Base-by-base conservation (phyloP, 768 basidiomycete genomes). In the Tephrocybe rancida region DNA sequence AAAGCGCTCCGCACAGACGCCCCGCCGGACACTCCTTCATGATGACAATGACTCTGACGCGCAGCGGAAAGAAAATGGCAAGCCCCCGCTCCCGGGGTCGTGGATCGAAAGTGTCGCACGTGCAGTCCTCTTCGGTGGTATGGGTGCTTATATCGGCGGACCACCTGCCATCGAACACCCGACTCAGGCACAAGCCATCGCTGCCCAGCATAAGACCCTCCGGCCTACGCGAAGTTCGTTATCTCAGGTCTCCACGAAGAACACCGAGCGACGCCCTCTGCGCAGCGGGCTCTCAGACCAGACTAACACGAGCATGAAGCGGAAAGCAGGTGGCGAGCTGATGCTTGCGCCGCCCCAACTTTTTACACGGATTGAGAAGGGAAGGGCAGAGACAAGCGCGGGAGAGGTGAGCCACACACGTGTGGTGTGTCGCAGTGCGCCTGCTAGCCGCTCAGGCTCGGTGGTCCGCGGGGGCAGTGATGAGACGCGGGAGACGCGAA, bases 101-200 rank as follows among this genome's bases (percentile, higher is more conserved):
- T 90, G 88, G 88, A 70, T 90, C 21, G 84, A 87, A 63, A 80
- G 75, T 1, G 85, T 90, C n/a, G 77, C 86, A 8, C 82, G 78
- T 50, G 86, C 86, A 0, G 74, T 90, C 8, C 70, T 85, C n/a
- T 77, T 78, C 41, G 81, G 82, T 18, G 78, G 78, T 3, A 64
- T 71, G 30, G 80, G 74, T 3, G 71, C 77, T 1, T 73, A 76
- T 55, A 65, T 80, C 4, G 76, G 81, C 19, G 75, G 79, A 0
- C 78, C 76, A 9, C 35, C 68, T 24, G 16, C 44, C 35, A 34
- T 38, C 19, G 51, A 56, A 16, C 37, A 43, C 4, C 30, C 51
- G 41, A 50, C 34, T 29, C 38, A 24, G 18, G 32, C 48, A 14
- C 43, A 38, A 26, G 26, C 22, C 8, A 44, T 8, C 8, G 19